Conservation (phyloP, 805 yeast species). For the Hyphopichia homilentoma region DNA sequence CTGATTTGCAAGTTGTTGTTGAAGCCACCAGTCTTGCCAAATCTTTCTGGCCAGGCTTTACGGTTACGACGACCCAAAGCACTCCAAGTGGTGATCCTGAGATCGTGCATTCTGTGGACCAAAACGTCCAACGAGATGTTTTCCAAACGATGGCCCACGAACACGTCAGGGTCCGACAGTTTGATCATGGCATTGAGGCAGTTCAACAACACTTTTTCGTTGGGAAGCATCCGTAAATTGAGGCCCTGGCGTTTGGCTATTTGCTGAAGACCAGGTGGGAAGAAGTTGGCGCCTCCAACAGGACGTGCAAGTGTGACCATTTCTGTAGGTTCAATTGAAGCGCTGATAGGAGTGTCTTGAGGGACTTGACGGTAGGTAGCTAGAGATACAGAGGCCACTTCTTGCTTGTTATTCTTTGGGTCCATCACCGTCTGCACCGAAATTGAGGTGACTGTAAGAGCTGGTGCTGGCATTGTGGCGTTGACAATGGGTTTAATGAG, state of each 20-base stretch:
- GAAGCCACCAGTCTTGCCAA: slow-evolving; percentile 48
- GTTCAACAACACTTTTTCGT: slow-evolving; percentile 69
- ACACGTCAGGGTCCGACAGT: slow-evolving; percentile 83
- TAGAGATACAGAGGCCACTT: slow-evolving; percentile 76
- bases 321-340: slow-evolving; percentile 56
- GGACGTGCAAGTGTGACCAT: slow-evolving; percentile 79
- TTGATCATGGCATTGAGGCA: slow-evolving; percentile 71
- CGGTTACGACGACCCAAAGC: slow-evolving; percentile 79
- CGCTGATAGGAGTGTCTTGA: slow-evolving; percentile 72
- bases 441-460: slow-evolving; percentile 65
- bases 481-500: slow-evolving; percentile 46
- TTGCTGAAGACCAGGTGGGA: slow-evolving; percentile 71
- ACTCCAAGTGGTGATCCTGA: slow-evolving; percentile 73
- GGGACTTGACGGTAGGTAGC: slow-evolving; percentile 67
- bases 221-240: slow-evolving; percentile 56
- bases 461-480: slow-evolving; percentile 52
- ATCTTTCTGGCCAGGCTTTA: slow-evolving; percentile 72
- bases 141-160: slow-evolving; percentile 85
- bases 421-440: slow-evolving; percentile 81
- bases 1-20: slow-evolving; percentile 55
- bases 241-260: slow-evolving; percentile 54
- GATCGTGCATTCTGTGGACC: slow-evolving; percentile 74
- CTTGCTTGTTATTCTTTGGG: slow-evolving; percentile 71
- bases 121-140: slow-evolving; percentile 73
- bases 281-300: slow-evolving; percentile 50